Conservation (phyloP, 257 asterid species). For the Datura wrightii region DNA sequence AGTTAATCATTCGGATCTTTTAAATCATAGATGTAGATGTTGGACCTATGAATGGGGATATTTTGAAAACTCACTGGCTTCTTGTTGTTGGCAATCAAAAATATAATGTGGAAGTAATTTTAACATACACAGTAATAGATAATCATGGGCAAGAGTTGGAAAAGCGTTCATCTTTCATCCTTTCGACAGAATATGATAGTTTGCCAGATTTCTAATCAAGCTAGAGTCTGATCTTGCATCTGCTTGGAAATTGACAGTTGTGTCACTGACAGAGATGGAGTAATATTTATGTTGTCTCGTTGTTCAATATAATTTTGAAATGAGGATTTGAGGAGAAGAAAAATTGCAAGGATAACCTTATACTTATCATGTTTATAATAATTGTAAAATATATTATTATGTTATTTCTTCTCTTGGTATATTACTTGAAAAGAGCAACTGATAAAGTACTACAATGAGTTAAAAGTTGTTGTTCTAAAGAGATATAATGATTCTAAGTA, state of each 20-base stretch:
- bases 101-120: not conserved
- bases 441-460: too few relatives aligned
- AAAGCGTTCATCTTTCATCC: not conserved
- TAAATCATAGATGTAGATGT: not conserved
- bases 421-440: too few relatives aligned
- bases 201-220: not conserved
- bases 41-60: not conserved
- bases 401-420: too few relatives aligned
- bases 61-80: not conserved
- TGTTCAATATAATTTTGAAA: too few relatives aligned
- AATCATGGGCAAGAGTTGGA: not conserved
- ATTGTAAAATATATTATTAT: too few relatives aligned
- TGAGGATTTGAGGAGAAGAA: too few relatives aligned
- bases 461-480: too few relatives aligned
- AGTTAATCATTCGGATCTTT: not conserved
- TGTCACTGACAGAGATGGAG: not conserved
- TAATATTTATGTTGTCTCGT: too few relatives aligned
- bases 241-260: not conserved
- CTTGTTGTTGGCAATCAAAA: slow-evolving; percentile 3
- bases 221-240: not conserved
- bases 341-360: too few relatives aligned
- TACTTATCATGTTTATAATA: too few relatives aligned
- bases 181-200: not conserved
- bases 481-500: too few relatives aligned
- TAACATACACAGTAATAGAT: not conserved